Evolutionary conservation across 805 yeast genomes (phyloP), one percentile per base, ranked within the genome.

Genomic region (Ogataea methylovora): DNA sequence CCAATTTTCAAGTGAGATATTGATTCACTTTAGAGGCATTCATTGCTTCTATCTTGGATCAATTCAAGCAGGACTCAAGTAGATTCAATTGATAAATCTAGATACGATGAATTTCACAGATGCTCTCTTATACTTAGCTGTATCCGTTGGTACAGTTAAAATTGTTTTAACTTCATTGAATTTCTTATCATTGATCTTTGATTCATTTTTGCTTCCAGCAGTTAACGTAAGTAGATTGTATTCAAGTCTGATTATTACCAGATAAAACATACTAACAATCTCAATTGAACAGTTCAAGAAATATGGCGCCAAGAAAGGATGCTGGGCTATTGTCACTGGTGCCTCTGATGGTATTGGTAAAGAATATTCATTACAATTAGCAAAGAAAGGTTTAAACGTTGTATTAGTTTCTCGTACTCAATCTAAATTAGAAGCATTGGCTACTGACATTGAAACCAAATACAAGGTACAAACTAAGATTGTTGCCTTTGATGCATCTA

Each of bases 311-410:
- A 65, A 67, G 40, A 59, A 61, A 33, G 82, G 81, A 19, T 67
- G 73, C 27, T 92, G 96, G 90, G 96, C 97, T n/a, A 83, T 92
- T 22, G 73, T 92, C 13, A 92, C 98, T 6, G 98, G 98, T 38
- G 94, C 97, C 4, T 85, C 97, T 31, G 97, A 92, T 56, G 98
- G 98, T 24, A 82, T 92, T 51, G 98, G 98, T 38, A 86, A 88
- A 55, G 95, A 92, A 57, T 92, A 74, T 53, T 79, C 96, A 2
- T 52, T 61, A 18, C 97, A 90, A 61, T 70, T 92, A 59, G 98
- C 97, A 10, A 59, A 69, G 35, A 77, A 72, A 44, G 95, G 95
- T 2, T 81, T 88, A 57, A 88, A 87, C 47, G 58, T 92, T 30
- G 78, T 85, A 10, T 69, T 92, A 45, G 78, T 90, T 12, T 84